Base-by-base conservation (phyloP, 73 alveolate genomes). In the Stentor roeselii region DNA sequence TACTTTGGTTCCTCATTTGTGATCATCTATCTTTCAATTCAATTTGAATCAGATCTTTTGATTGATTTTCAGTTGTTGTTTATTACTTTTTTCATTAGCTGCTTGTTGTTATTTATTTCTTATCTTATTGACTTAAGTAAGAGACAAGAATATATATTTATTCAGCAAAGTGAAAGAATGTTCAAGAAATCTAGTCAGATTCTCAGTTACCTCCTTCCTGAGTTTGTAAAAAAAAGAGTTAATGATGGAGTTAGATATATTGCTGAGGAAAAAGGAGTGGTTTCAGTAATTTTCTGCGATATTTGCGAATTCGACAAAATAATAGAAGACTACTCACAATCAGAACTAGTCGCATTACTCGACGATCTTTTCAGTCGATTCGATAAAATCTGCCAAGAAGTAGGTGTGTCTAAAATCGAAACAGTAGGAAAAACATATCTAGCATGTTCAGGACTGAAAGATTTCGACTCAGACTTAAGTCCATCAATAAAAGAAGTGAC, bases 401-500 rank as follows among this genome's bases (percentile, higher is more conserved):
- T 84, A 41, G 82, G 83, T 58, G 90, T 88, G 11, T 35, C 74
- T 11, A 88, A 88, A 39, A 94, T 94, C 30, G 98, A 94, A 83
- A 94, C 98, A 3, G 97, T 94, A 3, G 97, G 97, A 2, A 89
- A 90, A 67, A 91, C 97, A 3, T 94, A 94, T 83, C 84, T 94
- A 92, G 94, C 95, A 3, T 93, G 96, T 15, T 95, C 96, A 38
- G 98, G 98, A 32, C 87, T 94, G 21, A 90, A 91, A 59, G 90
- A 89, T 15, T 60, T 78, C 30, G 97, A 94, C 83, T 84, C 74
- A 2, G 74, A 58, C 15, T 21, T 58, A 31, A 58, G 74, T 58
- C 35, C 83, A 75, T 83, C 84, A 59, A 35, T 84, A 75, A 86
- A 87, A 59, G 84, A 88, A 42, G 41, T 78, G 78, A 27, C 38